Percentiles rank a stretch among this genome's conserved stretches.
Conservation (phyloP, 768 basidiomycete genomes). For the Lactarius psammicola region DNA sequence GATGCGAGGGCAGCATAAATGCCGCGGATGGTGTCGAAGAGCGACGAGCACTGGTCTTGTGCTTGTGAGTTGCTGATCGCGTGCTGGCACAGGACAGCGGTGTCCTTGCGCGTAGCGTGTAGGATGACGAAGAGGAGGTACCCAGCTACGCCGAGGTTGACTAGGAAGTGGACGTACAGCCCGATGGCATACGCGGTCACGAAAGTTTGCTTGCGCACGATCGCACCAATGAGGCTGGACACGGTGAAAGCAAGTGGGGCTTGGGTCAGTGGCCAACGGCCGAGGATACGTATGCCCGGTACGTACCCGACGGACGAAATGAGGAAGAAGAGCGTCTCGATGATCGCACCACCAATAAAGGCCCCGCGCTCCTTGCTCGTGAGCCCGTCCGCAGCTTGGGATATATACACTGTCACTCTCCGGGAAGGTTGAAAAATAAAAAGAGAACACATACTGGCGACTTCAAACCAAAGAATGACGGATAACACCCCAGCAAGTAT, state of each 20-base stretch:
- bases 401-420: conserved; percentile 33
- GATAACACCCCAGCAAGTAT: conserved; percentile 54
- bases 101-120: conserved; percentile 44
- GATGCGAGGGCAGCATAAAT: conserved; percentile 48
- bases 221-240: conserved; percentile 61
- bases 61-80: conserved; percentile 43
- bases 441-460: conserved; percentile 48
- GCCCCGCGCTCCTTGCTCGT: conserved; percentile 38
- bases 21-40: conserved; percentile 45
- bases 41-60: conserved; percentile 45
- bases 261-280: neutral
- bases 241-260: conserved; percentile 1
- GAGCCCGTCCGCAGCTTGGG: conserved; percentile 22
- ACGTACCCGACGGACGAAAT: conserved; percentile 57
- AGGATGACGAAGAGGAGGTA: conserved; percentile 53
- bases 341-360: conserved; percentile 50
- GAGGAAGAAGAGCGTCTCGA: conserved; percentile 53
- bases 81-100: conserved; percentile 46
- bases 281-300: too few relatives aligned
- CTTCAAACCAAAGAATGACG: conserved; percentile 59
- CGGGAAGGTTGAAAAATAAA: conserved; percentile 32
- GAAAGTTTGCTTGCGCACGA: conserved; percentile 61
- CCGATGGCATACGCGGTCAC: conserved; percentile 55
- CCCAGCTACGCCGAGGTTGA: conserved; percentile 52
- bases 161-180: conserved; percentile 54